phyloP scores from a whole-genome alignment of 345 rosid species.

The Anastatica hierochuntica region DNA sequence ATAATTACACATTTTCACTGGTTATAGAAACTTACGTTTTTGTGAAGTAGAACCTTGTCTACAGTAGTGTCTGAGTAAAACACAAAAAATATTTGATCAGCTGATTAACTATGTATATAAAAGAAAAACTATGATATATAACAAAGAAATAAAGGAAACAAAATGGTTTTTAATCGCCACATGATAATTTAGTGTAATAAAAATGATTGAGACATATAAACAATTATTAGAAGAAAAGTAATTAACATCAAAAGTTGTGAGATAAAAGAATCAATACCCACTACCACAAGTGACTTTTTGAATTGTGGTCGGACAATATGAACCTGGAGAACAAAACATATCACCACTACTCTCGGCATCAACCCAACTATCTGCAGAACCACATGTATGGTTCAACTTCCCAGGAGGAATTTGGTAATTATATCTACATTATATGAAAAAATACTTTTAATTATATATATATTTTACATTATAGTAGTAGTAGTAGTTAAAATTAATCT shows the following conservation, averaged over 20 bases:
- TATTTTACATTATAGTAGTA: not conserved
- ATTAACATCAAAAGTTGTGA: not conserved
- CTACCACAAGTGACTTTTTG: constrained; percentile 50
- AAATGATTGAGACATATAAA: no score
- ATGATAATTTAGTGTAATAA: no score
- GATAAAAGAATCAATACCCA: constrained; percentile 63
- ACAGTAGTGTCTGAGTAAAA: constrained; percentile 56
- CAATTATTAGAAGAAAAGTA: no score
- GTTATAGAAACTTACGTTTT: constrained; percentile 36
- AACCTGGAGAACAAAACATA: constrained; percentile 74
- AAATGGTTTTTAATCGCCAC: no score
- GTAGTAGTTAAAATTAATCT: not conserved
- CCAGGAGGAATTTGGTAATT: constrained; percentile 70
- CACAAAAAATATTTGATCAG: not conserved
- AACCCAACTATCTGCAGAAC: constrained; percentile 73
- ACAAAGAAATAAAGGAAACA: no score
- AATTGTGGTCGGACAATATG: constrained; percentile 71
- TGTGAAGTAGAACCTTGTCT: constrained; percentile 64
- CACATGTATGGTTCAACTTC: constrained; percentile 56
- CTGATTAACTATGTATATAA: not conserved
- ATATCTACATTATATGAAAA: constrained; percentile 37
- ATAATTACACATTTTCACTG: not conserved
- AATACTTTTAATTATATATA: no score
- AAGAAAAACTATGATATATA: no score
- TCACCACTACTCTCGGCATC: constrained; percentile 46